These are phyloP conservation scores for Stygiomarasmius scandens DNA, from an alignment of 1,284 basidiomycete genomes.

Conservation along the genomic window DNA sequence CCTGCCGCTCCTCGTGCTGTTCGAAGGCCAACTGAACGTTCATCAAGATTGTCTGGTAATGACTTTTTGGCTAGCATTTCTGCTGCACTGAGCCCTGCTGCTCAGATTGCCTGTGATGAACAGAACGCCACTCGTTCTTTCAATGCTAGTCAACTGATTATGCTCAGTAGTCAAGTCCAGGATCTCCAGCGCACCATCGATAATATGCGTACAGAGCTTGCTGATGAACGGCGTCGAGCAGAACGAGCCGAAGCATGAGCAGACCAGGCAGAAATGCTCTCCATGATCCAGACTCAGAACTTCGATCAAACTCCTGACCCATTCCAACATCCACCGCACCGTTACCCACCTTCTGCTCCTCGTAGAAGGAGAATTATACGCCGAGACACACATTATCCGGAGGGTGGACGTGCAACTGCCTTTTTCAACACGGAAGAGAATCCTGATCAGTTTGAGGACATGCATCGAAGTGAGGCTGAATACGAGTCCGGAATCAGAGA, in stretches of 20 bases:
- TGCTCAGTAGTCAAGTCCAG: constrained; percentile 18
- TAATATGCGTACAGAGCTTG: constrained; percentile 16
- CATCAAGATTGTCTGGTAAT: neutral
- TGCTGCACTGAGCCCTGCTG: constrained; percentile 13
- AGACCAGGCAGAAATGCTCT: constrained; percentile 10
- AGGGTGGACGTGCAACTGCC: constrained; percentile 2
- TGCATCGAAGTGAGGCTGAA: neutral
- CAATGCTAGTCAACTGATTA: constrained; percentile 17
- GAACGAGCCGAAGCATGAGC: constrained; percentile 13
- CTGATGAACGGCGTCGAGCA: constrained; percentile 5
- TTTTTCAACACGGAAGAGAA: neutral
- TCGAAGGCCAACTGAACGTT: neutral
- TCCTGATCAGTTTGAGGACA: neutral
- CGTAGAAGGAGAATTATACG: neutral
- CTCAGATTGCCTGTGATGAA: constrained; percentile 6
- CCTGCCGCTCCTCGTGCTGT: neutral
- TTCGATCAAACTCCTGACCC: neutral
- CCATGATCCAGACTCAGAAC: neutral
- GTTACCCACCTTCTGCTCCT: neutral
- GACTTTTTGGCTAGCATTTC: constrained; percentile 18
- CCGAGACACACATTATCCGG: constrained; percentile 8
- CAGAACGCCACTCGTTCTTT: constrained; percentile 16
- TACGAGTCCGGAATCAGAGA: neutral
- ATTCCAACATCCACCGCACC: neutral
- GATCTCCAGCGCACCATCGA: constrained; percentile 17